Base-by-base conservation (phyloP, 495 filamentous ascomycete species). In the Penicillium tannophilum region DNA sequence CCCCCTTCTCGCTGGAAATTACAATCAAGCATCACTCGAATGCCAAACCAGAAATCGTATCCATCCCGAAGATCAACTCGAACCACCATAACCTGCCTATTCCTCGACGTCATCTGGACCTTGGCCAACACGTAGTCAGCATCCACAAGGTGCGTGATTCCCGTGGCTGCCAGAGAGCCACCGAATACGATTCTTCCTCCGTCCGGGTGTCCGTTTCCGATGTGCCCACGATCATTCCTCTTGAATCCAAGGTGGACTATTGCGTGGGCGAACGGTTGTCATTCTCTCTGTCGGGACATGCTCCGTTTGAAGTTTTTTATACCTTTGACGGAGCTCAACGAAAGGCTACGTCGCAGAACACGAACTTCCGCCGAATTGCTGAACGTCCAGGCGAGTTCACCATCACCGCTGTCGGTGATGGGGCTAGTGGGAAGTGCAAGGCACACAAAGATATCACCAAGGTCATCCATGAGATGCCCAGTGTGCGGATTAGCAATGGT, bases 251-350 rank as follows among this genome's bases (percentile, higher is more conserved):
- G 60, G 76, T 80, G 6, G 90, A 98, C 74, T 96, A 95, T 78
- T 98, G 94, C 76, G 93, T 98, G 31, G 94, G 94, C 50, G 93
- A 98, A 66, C 86, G 91, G 35, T 87, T 98, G 58, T 88, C 90
- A 3, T 98, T 94, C 76, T 88, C 90, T 0, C 85, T 98, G 17
- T 90, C 91, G 1, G 94, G 94, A 33, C 85, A 88, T 52, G 85
- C 90, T 28, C 94, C 94, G 3, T 98, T 98, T 76, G 88, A 92
- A 23, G 87, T 98, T 19, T 92, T 88, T 73, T 98, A 98, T 71
- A 89, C 81, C 24, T 98, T 98, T 72, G 82, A 93, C 49, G 88
- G 86, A 33, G 80, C 79, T 11, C 78, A 86, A 55, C 85, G 89
- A 72, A 94, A 90, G 67, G 94, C 94, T 45, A 84, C 86, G 35